Evolutionary conservation across 169 alveolate species (phyloP).

Genomic region (Neospora caninum): DNA sequence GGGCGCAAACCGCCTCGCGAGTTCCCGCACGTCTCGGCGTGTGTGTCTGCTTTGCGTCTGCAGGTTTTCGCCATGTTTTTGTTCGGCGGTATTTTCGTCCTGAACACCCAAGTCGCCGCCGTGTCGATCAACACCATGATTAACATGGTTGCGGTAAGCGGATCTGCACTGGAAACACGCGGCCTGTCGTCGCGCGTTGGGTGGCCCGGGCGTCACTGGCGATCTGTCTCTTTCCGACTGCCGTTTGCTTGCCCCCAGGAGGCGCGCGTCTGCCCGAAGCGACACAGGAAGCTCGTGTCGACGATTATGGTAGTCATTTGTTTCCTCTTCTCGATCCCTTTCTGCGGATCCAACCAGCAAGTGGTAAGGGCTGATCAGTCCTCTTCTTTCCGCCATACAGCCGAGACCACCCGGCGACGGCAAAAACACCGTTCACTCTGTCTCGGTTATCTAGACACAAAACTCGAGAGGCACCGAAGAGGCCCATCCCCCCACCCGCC

Average conservation of each 20-base stretch:
- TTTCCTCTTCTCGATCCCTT: background rate
- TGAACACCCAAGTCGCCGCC: constrained; percentile 65
- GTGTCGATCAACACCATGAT: constrained; percentile 46
- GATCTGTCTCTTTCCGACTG: background rate
- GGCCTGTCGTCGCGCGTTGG: no score
- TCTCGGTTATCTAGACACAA: no score
- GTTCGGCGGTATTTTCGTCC: constrained; percentile 63
- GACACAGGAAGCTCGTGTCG: background rate
- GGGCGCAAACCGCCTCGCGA: no score
- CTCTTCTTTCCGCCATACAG: background rate
- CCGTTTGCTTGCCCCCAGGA: background rate
- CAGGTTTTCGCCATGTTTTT: constrained; percentile 63
- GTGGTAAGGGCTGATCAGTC: background rate
- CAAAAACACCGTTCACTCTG: no score
- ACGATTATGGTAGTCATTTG: background rate
- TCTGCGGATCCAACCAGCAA: constrained; percentile 19
- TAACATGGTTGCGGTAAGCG: constrained; percentile 41
- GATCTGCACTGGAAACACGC: background rate
- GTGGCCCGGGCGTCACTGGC: no score
- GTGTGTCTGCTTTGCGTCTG: background rate
- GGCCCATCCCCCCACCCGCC: no score
- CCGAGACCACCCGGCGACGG: background rate
- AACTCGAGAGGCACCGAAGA: no score
- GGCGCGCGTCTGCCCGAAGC: background rate
- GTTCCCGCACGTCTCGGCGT: no score